phyloP scores from a whole-genome alignment of 192 early-diverging fungal genomes.

The Coemansia sp. region DNA sequence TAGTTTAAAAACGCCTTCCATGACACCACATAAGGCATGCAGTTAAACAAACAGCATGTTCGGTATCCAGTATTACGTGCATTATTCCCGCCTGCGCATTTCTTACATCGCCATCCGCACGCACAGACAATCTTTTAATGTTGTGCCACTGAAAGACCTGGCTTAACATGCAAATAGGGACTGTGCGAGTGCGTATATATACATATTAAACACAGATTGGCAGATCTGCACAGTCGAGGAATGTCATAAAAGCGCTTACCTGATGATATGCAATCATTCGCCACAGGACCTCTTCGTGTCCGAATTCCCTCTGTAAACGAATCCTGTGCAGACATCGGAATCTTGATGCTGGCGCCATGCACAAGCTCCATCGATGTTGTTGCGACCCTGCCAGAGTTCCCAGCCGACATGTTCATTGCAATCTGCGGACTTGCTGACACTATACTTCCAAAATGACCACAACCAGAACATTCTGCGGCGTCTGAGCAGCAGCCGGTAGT shows the following conservation, averaged over 20 bases:
- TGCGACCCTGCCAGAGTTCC: slow-evolving; percentile 45
- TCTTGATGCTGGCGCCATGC: slow-evolving; percentile 48
- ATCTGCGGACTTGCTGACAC: slow-evolving; percentile 50
- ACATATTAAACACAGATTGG: slow-evolving; percentile 4
- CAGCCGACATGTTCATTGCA: slow-evolving; percentile 49
- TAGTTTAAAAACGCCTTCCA: neutral
- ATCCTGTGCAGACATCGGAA: slow-evolving; percentile 50
- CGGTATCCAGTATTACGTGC: neutral
- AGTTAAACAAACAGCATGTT: neutral
- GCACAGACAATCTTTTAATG: neutral
- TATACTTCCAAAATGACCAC: slow-evolving; percentile 38
- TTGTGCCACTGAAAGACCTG: neutral
- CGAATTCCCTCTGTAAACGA: slow-evolving; percentile 33
- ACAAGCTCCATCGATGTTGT: slow-evolving; percentile 35
- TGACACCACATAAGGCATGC: neutral
- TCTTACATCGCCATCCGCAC: neutral
- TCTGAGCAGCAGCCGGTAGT: slow-evolving; percentile 15
- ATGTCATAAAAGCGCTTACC: slow-evolving; percentile 31
- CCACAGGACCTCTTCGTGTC: slow-evolving; percentile 20
- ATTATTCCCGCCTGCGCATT: neutral
- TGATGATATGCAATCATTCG: slow-evolving; percentile 29
- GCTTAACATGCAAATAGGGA: neutral
- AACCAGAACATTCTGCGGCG: slow-evolving; percentile 16
- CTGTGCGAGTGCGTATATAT: slow-evolving; percentile 3
- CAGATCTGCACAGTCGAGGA: neutral